Evolutionary conservation across 306 rosid genomes (phyloP).

Genomic region (Inga leiocalycina): DNA sequence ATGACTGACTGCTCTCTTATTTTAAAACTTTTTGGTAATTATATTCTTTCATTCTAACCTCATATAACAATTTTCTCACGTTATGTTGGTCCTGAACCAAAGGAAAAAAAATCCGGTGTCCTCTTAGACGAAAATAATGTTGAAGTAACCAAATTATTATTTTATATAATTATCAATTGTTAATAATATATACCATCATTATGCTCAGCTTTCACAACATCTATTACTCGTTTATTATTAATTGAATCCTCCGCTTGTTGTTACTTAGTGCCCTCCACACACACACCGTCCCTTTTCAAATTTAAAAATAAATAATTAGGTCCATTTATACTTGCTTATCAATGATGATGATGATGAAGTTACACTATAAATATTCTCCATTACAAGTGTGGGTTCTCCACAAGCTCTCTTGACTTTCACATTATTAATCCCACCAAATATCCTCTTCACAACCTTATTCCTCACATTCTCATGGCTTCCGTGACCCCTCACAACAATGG

Average conservation of each 20-base stretch:
- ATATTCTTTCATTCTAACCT: too few species aligned
- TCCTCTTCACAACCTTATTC: background rate
- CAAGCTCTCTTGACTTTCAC: slow-evolving; percentile 37
- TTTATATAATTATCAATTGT: too few species aligned
- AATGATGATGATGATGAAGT: background rate
- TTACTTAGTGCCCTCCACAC: slow-evolving; percentile 39
- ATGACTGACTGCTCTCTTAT: too few species aligned
- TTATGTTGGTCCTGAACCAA: background rate
- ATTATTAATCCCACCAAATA: slow-evolving; percentile 25
- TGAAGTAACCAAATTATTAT: background rate
- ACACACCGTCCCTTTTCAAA: background rate
- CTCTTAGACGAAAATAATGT: background rate
- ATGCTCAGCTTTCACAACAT: background rate
- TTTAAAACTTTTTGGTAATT: too few species aligned
- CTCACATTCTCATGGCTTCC: slow-evolving; percentile 51
- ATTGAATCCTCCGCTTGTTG: slow-evolving; percentile 31
- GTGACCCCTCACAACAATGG: slow-evolving; percentile 20
- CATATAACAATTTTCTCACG: too few species aligned
- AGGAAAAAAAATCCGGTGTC: background rate
- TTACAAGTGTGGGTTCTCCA: slow-evolving; percentile 47
- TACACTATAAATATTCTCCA: slow-evolving; percentile 46
- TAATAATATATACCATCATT: background rate
- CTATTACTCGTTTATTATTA: background rate
- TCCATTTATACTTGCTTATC: slow-evolving; percentile 4
- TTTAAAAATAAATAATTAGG: background rate